Evolutionary conservation across 106 monocot species (phyloP).

Genomic region (Dactylorhiza incarnata): DNA sequence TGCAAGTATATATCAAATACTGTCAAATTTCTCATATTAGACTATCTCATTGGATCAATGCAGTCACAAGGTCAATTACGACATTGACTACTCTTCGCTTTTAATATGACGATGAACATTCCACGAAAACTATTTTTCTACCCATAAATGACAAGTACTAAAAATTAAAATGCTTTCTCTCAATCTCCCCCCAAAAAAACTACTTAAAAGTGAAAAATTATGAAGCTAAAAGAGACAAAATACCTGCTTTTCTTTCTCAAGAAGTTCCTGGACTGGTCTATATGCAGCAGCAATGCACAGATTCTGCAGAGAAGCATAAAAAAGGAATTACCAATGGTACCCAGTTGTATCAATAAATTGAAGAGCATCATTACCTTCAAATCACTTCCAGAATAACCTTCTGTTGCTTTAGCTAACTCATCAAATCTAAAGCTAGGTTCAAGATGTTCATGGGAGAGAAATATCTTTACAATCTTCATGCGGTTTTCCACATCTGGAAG

Average conservation of each 20-base stretch:
- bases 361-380: conserved; percentile 50
- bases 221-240: not conserved
- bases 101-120: not conserved
- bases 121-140: not conserved
- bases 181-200: not conserved
- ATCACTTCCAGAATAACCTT: conserved; percentile 99
- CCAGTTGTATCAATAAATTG: not conserved
- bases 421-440: conserved; percentile 55
- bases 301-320: conserved; percentile 50
- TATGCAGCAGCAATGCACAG: conserved; percentile 95
- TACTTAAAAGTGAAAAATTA: not conserved
- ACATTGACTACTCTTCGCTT: not conserved
- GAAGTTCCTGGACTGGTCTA: conserved; percentile 93
- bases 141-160: not conserved
- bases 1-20: not conserved
- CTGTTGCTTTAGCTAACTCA: conserved; percentile 86
- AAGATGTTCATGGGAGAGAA: conserved; percentile 20
- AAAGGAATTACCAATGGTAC: conserved; percentile 2
- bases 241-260: conserved; percentile 86
- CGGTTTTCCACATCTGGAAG: conserved; percentile 64
- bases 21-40: not conserved
- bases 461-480: conserved; percentile 6
- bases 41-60: not conserved
- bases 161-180: not conserved
- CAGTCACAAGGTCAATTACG: not conserved